A percentile compares a stretch with the other conserved stretches of the same genome.
Conservation (phyloP, 345 rosid genomes). For the Psidium friedrichsthalianum region DNA sequence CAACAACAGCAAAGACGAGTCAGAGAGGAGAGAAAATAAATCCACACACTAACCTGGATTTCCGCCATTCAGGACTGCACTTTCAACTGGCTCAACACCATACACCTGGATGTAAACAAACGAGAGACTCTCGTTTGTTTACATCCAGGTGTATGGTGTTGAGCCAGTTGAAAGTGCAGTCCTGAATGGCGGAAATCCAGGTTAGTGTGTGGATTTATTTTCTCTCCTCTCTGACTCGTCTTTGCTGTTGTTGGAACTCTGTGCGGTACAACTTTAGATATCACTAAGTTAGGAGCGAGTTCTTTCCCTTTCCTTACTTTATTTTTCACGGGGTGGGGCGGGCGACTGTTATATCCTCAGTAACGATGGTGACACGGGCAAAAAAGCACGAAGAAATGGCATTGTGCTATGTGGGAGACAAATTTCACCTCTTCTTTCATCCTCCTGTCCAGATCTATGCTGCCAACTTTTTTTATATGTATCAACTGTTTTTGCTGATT, state of each 20-base stretch:
- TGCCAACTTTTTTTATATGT: background rate
- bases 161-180: slow-evolving; percentile 39
- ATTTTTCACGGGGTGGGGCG: background rate
- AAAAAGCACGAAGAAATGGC: background rate
- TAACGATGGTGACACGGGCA: background rate
- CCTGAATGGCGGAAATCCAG: slow-evolving; percentile 26
- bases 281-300: background rate
- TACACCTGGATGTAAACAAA: slow-evolving; percentile 12
- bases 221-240: background rate
- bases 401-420: background rate
- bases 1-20: background rate
- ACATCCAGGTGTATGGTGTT: slow-evolving; percentile 25
- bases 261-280: background rate
- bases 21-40: background rate
- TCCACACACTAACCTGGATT: slow-evolving; percentile 10
- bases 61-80: slow-evolving; percentile 33
- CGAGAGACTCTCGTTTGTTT: background rate
- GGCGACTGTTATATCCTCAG: background rate
- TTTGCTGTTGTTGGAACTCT: background rate
- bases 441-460: background rate
- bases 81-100: slow-evolving; percentile 38
- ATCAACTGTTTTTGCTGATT: background rate
- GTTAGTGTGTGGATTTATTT: slow-evolving; percentile 1
- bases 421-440: background rate
- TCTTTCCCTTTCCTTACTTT: background rate